Evolutionary conservation across 495 filamentous ascomycete genomes (phyloP), one percentile per base, ranked within the genome.

Genomic region (Acidomyces sp.): DNA sequence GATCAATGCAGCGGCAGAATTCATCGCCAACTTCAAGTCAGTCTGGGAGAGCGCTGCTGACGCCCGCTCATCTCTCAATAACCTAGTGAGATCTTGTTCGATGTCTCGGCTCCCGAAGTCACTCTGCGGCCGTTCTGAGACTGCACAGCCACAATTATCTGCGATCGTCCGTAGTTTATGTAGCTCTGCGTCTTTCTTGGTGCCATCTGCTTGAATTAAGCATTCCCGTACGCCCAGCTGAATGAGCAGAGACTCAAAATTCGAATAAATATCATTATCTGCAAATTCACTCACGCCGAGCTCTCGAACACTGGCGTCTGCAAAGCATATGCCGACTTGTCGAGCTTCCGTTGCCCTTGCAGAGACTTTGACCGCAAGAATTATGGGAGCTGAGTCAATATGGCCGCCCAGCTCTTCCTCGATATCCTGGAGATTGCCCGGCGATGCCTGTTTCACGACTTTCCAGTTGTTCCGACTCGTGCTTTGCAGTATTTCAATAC

Each of bases 261-360:
- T 96, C 29, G 90, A 96, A 59, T 93, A 99, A 10, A 94, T 67
- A 56, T 99, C 92, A 51, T 96, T 99, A 66, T 99, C 90, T 19
- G 93, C 69, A 53, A 99, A 99, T 56, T 99, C 90, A 68, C 82
- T 92, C 26, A 99, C 86, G 19, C 90, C 90, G 0, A 99, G 72
- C 62, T 99, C 90, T 36, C 92, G 71, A 46, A 94, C 87, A 52
- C 83, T 95, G 7, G 90, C 90, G 72, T 99, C 90, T 6, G 92
- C 90, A 63, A 99, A 99, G 62, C 90, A 95, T 18, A 96, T 87
- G 10, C 90, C 90, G 2, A 97, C 84, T 41, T 71, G 81, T 34
- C 92, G 68, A 2, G 80, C 84, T 58, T 94, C 86, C 0, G 76
- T 71, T 2, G 85, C 87, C 55, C 81, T 87, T 2, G 83, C 78